Conservation (phyloP, 1,284 basidiomycete species). For the Microbotryomycetes sp. region DNA sequence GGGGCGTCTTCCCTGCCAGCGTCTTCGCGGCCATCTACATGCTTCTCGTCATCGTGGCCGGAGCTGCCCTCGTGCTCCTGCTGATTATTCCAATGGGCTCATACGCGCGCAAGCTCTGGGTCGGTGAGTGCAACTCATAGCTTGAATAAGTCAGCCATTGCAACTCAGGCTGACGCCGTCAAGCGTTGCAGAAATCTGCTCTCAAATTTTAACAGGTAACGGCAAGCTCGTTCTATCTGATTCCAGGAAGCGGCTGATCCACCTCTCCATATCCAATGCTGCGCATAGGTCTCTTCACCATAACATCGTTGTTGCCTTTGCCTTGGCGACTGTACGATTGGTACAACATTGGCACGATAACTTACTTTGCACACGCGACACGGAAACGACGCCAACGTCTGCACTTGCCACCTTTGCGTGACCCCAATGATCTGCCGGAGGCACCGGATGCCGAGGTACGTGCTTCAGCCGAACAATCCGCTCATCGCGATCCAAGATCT, state of each 20-base stretch:
- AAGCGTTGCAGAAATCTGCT: constrained; percentile 7
- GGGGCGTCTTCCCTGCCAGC: constrained; percentile 18
- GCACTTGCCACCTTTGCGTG: constrained; percentile 6
- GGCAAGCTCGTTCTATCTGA: not conserved
- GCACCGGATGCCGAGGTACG: constrained; percentile 4
- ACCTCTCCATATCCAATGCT: not conserved
- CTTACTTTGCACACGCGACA: constrained; percentile 11
- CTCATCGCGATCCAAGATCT: too few relatives aligned
- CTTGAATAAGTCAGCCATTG: not conserved
- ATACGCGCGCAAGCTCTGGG: constrained; percentile 16
- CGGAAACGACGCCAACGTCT: constrained; percentile 4
- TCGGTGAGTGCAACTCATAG: not conserved
- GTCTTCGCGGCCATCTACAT: constrained; percentile 29
- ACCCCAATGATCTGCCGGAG: constrained; percentile 15
- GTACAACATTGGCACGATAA: constrained; percentile 33
- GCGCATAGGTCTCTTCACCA: constrained; percentile 34
- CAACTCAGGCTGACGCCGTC: not conserved
- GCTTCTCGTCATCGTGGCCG: constrained; percentile 32
- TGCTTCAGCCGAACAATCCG: not conserved
- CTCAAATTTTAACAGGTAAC: constrained; percentile 26
- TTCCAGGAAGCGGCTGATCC: not conserved
- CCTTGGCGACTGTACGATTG: constrained; percentile 36
- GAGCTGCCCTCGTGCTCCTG: constrained; percentile 6
- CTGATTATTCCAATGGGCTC: constrained; percentile 12
- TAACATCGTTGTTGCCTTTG: constrained; percentile 36